Evolutionary conservation across 2,329 filamentous ascomycete genomes (phyloP).

Genomic region (Ceratocystis albifundus): DNA sequence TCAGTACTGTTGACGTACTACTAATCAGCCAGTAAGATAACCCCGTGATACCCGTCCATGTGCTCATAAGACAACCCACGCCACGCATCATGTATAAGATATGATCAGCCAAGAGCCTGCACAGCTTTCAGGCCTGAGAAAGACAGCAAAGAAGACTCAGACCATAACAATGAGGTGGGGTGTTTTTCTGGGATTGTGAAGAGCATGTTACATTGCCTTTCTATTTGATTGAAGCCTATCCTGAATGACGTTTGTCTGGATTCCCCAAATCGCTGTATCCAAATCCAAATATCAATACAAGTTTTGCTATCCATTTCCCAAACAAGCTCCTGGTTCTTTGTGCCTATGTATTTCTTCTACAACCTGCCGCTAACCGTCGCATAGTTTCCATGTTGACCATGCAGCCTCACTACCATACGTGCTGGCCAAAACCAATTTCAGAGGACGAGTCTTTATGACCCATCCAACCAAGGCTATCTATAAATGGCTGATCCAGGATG

Average conservation of each 20-base stretch:
- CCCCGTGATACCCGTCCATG: constrained; percentile 16
- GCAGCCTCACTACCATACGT: constrained; percentile 98
- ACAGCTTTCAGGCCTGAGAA: not conserved
- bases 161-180: constrained; percentile 8
- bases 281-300: constrained; percentile 21
- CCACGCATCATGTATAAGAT: not conserved
- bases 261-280: not conserved
- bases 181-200: constrained; percentile 5
- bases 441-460: constrained; percentile 95
- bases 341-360: constrained; percentile 14
- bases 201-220: constrained; percentile 7
- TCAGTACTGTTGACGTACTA: constrained; percentile 93
- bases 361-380: constrained; percentile 24
- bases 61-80: not conserved
- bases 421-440: constrained; percentile 94
- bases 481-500: constrained; percentile 98
- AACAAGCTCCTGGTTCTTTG: constrained; percentile 11
- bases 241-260: constrained; percentile 11
- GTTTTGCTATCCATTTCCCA: constrained; percentile 9
- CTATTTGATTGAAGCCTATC: constrained; percentile 16
- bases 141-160: not conserved
- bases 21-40: constrained; percentile 94
- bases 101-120: not conserved
- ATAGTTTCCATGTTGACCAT: constrained; percentile 94
- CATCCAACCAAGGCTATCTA: constrained; percentile 99